phyloP scores from a whole-genome alignment of 2,329 filamentous ascomycete species.

The Monilinia aucupariae region DNA sequence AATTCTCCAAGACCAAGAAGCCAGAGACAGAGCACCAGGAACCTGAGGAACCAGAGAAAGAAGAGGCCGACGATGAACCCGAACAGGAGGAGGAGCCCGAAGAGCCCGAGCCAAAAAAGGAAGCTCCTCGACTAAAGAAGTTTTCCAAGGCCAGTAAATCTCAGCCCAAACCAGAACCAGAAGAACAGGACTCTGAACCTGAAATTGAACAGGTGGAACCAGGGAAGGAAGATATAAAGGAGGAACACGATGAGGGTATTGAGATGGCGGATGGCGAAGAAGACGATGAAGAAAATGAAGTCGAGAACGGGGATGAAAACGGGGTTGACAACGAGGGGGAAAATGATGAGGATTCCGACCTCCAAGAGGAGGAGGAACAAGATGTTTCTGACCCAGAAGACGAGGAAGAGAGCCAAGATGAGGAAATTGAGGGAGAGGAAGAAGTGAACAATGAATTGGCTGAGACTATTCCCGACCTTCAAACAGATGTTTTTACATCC shows the following conservation, averaged over 20 bases:
- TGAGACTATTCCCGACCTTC: slow-evolving; percentile 4
- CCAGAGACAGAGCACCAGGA: slow-evolving; percentile 1
- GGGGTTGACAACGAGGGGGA: background rate
- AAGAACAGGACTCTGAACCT: background rate
- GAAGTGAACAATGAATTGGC: slow-evolving; percentile 2
- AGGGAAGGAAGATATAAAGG: slow-evolving; percentile 2
- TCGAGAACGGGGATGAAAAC: background rate
- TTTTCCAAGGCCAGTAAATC: background rate
- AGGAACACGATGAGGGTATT: slow-evolving; percentile 13
- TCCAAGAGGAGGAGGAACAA: slow-evolving; percentile 7
- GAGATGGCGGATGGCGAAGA: slow-evolving; percentile 14
- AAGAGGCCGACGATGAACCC: slow-evolving; percentile 9
- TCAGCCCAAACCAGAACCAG: background rate
- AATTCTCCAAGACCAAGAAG: background rate
- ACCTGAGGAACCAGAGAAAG: background rate
- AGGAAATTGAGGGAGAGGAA: slow-evolving; percentile 4
- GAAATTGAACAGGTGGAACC: background rate
- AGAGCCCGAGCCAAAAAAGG: slow-evolving; percentile 43
- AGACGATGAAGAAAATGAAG: slow-evolving; percentile 4
- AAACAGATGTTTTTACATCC: slow-evolving; percentile 12
- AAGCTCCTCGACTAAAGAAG: background rate
- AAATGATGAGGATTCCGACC: background rate
- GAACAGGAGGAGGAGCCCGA: slow-evolving; percentile 31
- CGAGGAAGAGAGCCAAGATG: background rate
- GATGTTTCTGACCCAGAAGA: slow-evolving; percentile 1